Percentiles rank a stretch among this genome's conserved stretches.
Evolutionary conservation across 306 rosid genomes (phyloP).

Genomic region (Rosa chinensis): DNA sequence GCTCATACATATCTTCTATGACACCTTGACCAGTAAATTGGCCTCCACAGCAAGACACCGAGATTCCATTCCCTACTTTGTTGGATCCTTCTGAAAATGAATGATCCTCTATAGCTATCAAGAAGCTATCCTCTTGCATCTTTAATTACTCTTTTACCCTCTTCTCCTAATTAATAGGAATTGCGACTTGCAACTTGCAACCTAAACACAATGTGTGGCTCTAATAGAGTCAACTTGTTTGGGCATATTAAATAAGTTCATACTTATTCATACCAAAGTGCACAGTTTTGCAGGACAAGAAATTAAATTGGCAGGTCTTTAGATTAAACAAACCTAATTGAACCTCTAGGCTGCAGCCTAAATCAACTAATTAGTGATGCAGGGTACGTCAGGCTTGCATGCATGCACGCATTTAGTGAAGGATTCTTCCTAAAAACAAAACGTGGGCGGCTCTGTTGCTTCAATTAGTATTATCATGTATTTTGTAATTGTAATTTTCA

Average conservation of each 20-base stretch:
- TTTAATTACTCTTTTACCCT: neutral
- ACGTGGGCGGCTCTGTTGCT: constrained; percentile 11
- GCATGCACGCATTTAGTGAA: neutral
- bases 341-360: neutral
- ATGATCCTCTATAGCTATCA: neutral
- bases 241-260: neutral
- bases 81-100: neutral
- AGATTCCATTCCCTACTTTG: neutral
- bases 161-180: neutral
- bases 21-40: constrained; percentile 29
- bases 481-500: neutral
- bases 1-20: neutral
- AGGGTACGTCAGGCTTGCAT: neutral
- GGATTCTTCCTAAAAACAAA: neutral
- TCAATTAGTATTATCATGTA: neutral
- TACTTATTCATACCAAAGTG: neutral
- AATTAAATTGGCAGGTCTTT: neutral
- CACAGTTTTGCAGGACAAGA: neutral
- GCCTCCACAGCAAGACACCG: neutral
- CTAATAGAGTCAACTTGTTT: neutral
- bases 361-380: neutral
- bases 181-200: neutral
- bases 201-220: constrained; percentile 2
- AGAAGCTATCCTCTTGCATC: neutral
- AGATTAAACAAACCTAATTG: neutral